Conservation (phyloP, 805 yeast genomes). For the Candida awuae region DNA sequence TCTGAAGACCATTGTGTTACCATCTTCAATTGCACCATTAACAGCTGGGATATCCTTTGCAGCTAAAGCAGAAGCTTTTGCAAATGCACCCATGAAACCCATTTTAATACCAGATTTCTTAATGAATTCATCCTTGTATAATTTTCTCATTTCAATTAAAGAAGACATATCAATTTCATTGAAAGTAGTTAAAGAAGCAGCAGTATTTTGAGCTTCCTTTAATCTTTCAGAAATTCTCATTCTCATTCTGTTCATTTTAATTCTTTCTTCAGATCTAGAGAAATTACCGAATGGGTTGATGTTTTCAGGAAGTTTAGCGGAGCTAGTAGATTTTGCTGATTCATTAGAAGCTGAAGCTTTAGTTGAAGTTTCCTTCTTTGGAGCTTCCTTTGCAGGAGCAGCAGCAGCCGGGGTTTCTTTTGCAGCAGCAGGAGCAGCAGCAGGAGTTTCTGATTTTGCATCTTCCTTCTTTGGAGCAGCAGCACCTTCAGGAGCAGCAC, state of each 20-base stretch:
- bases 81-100: slow-evolving; percentile 98
- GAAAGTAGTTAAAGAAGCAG: slow-evolving; percentile 96
- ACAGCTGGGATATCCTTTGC: slow-evolving; percentile 92
- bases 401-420: slow-evolving; percentile 50
- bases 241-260: slow-evolving; percentile 99
- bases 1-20: slow-evolving; percentile 89
- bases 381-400: slow-evolving; percentile 47
- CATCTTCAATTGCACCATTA: slow-evolving; percentile 88
- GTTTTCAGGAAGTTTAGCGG: slow-evolving; percentile 26
- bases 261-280: slow-evolving; percentile 81
- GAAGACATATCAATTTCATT: slow-evolving; percentile 96
- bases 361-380: slow-evolving; percentile 15
- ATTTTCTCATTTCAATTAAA: slow-evolving; percentile 86
- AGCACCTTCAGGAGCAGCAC: slow-evolving; percentile 56
- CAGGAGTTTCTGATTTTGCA: slow-evolving; percentile 89
- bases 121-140: slow-evolving; percentile 92
- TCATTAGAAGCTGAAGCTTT: slow-evolving; percentile 18
- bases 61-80: slow-evolving; percentile 88
- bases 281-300: slow-evolving; percentile 38
- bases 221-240: slow-evolving; percentile 97
- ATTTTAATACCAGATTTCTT: slow-evolving; percentile 90
- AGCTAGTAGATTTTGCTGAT: slow-evolving; percentile 10
- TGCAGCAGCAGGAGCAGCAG: slow-evolving; percentile 56
- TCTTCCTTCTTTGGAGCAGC: slow-evolving; percentile 25
- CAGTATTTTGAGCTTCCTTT: slow-evolving; percentile 98